Evolutionary conservation across 2,329 filamentous ascomycete species (phyloP).

Genomic region (Chrysoporthe deuterocubensis): DNA sequence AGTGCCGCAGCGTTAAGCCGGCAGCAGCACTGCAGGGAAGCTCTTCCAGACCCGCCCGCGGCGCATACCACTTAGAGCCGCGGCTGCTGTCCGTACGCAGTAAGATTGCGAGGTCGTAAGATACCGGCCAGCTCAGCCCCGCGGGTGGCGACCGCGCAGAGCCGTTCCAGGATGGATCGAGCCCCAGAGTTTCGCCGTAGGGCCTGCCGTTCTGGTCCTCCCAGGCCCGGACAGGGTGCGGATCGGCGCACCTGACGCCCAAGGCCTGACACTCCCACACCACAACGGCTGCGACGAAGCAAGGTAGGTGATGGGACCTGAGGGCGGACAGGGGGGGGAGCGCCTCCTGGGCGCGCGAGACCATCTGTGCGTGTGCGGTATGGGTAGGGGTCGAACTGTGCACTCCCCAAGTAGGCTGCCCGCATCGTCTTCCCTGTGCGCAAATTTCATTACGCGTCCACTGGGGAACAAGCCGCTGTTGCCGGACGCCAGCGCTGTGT

Average conservation of each 20-base stretch:
- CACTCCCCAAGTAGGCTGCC: background rate
- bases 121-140: constrained; percentile 22
- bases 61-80: constrained; percentile 8
- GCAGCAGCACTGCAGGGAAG: constrained; percentile 19
- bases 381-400: constrained; percentile 4
- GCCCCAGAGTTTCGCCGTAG: constrained; percentile 16
- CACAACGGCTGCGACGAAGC: background rate
- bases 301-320: constrained; percentile 10
- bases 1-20: constrained; percentile 17
- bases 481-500: constrained; percentile 17
- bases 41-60: constrained; percentile 21
- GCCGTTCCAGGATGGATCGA: constrained; percentile 14
- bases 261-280: constrained; percentile 11
- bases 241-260: constrained; percentile 26
- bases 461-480: constrained; percentile 12
- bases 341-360: constrained; percentile 14
- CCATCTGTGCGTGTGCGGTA: constrained; percentile 11
- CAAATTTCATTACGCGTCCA: constrained; percentile 24
- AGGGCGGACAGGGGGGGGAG: background rate
- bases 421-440: constrained; percentile 23
- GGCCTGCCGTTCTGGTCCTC: constrained; percentile 16
- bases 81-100: constrained; percentile 14
- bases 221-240: constrained; percentile 19
- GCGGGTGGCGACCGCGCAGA: constrained; percentile 20
- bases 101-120: constrained; percentile 27